A percentile compares a stretch with the other conserved stretches of the same genome.
phyloP scores from a whole-genome alignment of 1,284 basidiomycete species.

The Marasmius tenuissimus region DNA sequence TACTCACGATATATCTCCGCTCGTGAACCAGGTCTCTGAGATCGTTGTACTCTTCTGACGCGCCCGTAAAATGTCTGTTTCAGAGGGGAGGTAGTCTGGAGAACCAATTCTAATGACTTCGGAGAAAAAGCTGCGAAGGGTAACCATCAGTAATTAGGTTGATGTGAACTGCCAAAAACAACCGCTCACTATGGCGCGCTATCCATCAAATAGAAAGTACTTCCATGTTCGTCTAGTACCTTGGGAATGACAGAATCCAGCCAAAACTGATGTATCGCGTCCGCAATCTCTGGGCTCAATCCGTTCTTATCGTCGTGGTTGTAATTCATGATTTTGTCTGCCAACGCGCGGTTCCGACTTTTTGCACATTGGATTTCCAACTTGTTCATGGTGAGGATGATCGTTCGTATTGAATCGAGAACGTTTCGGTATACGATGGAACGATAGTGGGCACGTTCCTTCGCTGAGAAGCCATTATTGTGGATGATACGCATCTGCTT shows the following conservation, averaged over 20 bases:
- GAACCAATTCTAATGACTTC: constrained; percentile 81
- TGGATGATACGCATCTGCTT: constrained; percentile 99
- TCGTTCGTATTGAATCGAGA: constrained; percentile 86
- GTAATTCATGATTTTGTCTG: constrained; percentile 49
- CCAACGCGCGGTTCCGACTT: constrained; percentile 65
- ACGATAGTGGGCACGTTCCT: constrained; percentile 81
- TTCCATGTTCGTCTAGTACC: constrained; percentile 80
- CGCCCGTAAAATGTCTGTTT: constrained; percentile 87
- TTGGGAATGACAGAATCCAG: constrained; percentile 86
- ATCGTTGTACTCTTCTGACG: constrained; percentile 92
- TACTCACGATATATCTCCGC: constrained; percentile 71
- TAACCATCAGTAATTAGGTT: constrained; percentile 51
- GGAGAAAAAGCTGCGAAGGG: constrained; percentile 73
- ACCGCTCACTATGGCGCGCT: constrained; percentile 79
- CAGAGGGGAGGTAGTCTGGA: constrained; percentile 81
- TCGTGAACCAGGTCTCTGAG: constrained; percentile 80
- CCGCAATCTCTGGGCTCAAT: constrained; percentile 63
- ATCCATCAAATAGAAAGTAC: constrained; percentile 96
- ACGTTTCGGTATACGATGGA: constrained; percentile 85
- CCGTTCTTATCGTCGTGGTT: constrained; percentile 38
- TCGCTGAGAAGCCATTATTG: constrained; percentile 84
- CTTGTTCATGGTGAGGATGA: constrained; percentile 89
- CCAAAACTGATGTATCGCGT: constrained; percentile 84
- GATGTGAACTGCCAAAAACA: neutral
- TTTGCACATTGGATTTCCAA: constrained; percentile 84